Percentiles rank a stretch among this genome's conserved stretches.
These are phyloP conservation scores for Corrigiola litoralis DNA, from an alignment of 179 eudicot species.

Conservation along the genomic window DNA sequence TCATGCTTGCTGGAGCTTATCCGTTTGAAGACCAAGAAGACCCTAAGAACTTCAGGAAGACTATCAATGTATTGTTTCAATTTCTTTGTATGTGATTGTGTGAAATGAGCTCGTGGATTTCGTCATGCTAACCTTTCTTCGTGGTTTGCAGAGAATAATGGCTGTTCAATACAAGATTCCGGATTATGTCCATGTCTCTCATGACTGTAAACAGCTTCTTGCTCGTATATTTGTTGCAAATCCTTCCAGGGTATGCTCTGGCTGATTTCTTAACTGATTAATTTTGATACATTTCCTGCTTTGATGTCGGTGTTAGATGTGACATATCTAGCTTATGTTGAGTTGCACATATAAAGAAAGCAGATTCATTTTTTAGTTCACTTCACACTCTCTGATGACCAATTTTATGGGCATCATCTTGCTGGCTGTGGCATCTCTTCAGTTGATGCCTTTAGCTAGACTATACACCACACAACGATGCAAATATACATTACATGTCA, in stretches of 20 bases:
- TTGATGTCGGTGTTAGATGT: not conserved
- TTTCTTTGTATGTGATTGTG: not conserved
- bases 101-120: not conserved
- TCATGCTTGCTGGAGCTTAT: conserved; percentile 82
- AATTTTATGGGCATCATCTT: too few relatives aligned
- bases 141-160: conserved; percentile 31
- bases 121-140: not conserved
- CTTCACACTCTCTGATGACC: too few relatives aligned
- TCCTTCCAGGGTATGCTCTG: conserved; percentile 33
- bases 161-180: conserved; percentile 40
- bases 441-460: too few relatives aligned
- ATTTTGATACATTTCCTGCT: not conserved
- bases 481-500: too few relatives aligned
- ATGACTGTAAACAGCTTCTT: conserved; percentile 33
- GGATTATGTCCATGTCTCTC: conserved; percentile 35
- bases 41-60: conserved; percentile 72
- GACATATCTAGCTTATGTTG: too few relatives aligned
- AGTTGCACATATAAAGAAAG: too few relatives aligned
- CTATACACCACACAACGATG: too few relatives aligned
- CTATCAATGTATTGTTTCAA: conserved; percentile 48
- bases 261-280: not conserved
- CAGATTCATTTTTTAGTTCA: too few relatives aligned
- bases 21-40: conserved; percentile 85
- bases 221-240: conserved; percentile 40
- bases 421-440: too few relatives aligned